Evolutionary conservation across 352 stramenopile genomes (phyloP).

Genomic region (Globisporangium takayamanum): DNA sequence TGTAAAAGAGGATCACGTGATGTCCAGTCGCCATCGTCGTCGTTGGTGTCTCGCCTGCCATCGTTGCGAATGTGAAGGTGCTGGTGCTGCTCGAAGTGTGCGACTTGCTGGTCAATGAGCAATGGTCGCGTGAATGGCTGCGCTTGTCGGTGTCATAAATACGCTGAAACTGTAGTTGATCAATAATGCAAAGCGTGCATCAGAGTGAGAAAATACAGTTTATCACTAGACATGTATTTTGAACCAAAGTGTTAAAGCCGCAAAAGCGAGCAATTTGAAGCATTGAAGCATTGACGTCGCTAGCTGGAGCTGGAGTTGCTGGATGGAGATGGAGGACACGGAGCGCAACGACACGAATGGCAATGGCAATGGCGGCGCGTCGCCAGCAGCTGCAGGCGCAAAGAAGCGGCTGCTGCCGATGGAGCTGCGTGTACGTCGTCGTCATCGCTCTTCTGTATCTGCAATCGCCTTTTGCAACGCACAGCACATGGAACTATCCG

Average conservation of each 20-base stretch:
- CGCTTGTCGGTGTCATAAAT: too few species aligned
- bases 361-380: too few species aligned
- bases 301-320: too few species aligned
- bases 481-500: not conserved
- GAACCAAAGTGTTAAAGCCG: too few species aligned
- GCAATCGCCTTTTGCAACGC: not conserved
- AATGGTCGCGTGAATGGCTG: not conserved
- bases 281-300: too few species aligned
- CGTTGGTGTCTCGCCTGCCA: not conserved
- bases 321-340: too few species aligned
- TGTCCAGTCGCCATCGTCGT: slow-evolving; percentile 12
- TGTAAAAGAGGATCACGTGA: slow-evolving; percentile 74
- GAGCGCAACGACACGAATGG: too few species aligned
- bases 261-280: too few species aligned
- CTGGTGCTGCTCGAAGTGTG: not conserved
- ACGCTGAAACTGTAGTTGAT: too few species aligned
- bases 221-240: too few species aligned
- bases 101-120: not conserved
- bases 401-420: slow-evolving; percentile 69
- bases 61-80: not conserved
- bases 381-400: slow-evolving; percentile 12
- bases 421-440: slow-evolving; percentile 50
- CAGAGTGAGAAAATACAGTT: too few species aligned
- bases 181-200: too few species aligned
- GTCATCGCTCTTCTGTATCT: not conserved